A percentile compares a stretch with the other conserved stretches of the same genome.
phyloP scores from a whole-genome alignment of 768 basidiomycete species.

The Chalciporus chontae region DNA sequence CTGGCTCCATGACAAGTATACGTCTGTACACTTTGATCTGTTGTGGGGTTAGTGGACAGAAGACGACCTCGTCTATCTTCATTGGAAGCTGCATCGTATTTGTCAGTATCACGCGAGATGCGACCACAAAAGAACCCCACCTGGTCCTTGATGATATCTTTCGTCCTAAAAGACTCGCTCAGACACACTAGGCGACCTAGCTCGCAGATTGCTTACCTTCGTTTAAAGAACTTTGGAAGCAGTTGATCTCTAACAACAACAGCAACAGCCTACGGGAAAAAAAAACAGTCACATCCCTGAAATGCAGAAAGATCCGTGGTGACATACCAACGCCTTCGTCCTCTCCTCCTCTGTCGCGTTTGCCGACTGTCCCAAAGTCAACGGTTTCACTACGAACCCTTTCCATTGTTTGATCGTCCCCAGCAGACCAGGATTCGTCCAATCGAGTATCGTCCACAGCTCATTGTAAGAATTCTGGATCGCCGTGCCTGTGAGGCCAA shows the following conservation, averaged over 20 bases:
- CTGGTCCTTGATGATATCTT: constrained; percentile 70
- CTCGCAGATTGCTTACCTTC: constrained; percentile 47
- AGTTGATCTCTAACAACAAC: constrained; percentile 59
- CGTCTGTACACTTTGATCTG: constrained; percentile 75
- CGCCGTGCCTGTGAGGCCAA: constrained; percentile 83
- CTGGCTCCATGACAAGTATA: constrained; percentile 57
- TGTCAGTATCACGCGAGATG: background rate
- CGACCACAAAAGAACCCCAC: constrained; percentile 27
- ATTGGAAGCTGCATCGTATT: constrained; percentile 61
- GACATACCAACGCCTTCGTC: constrained; percentile 47
- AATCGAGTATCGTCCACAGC: constrained; percentile 89
- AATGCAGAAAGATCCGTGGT: background rate
- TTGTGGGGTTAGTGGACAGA: constrained; percentile 76
- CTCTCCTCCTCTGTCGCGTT: constrained; percentile 62
- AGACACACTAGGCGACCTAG: background rate
- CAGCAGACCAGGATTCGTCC: constrained; percentile 80
- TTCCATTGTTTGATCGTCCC: constrained; percentile 79
- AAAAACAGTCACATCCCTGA: constrained; percentile 2
- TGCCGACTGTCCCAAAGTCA: constrained; percentile 65
- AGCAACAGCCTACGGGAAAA: constrained; percentile 53
- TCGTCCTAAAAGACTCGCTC: constrained; percentile 47
- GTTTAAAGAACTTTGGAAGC: constrained; percentile 78
- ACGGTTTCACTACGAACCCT: constrained; percentile 61
- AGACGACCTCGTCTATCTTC: constrained; percentile 89
- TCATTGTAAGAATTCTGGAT: constrained; percentile 90